Percentiles rank a stretch among this genome's conserved stretches.
phyloP scores from a whole-genome alignment of 2,329 filamentous ascomycete species.

The Ophiostoma sp. region DNA sequence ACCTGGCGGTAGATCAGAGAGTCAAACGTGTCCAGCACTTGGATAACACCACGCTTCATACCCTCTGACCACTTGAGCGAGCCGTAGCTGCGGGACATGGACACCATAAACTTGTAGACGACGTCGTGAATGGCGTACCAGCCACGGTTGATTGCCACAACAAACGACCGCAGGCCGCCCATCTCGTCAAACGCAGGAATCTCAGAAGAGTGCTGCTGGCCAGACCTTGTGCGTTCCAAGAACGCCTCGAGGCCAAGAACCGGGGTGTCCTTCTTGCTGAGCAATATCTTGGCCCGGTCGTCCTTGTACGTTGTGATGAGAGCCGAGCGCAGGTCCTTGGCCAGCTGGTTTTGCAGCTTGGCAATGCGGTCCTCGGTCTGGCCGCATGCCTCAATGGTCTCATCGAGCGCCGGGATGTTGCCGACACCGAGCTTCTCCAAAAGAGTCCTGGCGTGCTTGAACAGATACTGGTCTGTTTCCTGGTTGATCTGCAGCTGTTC shows the following conservation, averaged over 20 bases:
- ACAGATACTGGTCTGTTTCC: conserved; percentile 52
- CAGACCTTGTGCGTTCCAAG: conserved; percentile 57
- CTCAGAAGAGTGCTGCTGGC: conserved; percentile 46
- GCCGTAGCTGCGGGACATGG: conserved; percentile 48
- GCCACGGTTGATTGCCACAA: conserved; percentile 42
- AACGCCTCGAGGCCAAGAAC: conserved; percentile 55
- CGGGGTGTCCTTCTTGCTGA: conserved; percentile 50
- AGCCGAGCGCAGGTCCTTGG: conserved; percentile 46
- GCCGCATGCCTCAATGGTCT: conserved; percentile 49
- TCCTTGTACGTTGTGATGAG: conserved; percentile 47
- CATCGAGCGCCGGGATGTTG: conserved; percentile 27
- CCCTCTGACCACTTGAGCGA: conserved; percentile 53
- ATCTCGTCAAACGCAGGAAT: conserved; percentile 48
- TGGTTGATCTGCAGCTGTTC: conserved; percentile 54
- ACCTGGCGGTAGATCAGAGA: conserved; percentile 43
- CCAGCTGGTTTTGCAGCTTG: conserved; percentile 44
- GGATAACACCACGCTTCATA: conserved; percentile 53
- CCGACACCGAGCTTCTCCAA: conserved; percentile 46
- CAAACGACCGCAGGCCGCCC: conserved; percentile 49
- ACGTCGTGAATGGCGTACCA: conserved; percentile 55
- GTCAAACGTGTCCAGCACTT: conserved; percentile 52
- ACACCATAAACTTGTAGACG: conserved; percentile 53
- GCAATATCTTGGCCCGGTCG: conserved; percentile 48
- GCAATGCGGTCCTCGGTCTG: conserved; percentile 45
- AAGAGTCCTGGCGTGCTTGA: conserved; percentile 51